Conservation (phyloP, 2,329 filamentous ascomycete genomes). For the Cercospora sp. region DNA sequence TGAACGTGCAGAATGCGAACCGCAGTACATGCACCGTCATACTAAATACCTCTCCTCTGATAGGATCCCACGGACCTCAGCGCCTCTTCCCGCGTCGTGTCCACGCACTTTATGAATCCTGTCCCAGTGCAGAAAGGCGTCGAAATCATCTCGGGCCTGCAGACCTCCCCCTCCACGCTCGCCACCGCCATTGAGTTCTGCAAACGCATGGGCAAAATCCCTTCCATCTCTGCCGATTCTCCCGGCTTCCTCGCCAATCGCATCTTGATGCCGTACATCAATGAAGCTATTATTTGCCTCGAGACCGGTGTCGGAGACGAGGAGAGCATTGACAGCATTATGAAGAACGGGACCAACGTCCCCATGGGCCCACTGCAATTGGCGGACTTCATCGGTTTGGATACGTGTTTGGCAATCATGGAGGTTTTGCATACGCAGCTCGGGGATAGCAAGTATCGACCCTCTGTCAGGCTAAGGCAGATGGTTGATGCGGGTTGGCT, state of each 20-base stretch:
- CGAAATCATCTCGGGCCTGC: constrained; percentile 92
- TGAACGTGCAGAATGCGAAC: constrained; percentile 2
- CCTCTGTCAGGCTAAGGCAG: constrained; percentile 80
- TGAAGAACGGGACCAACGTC: constrained; percentile 99
- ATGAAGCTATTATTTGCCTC: constrained; percentile 93
- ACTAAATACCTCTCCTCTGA: constrained; percentile 30
- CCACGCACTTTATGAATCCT: constrained; percentile 99
- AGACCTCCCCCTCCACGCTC: constrained; percentile 81
- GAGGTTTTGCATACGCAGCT: constrained; percentile 88
- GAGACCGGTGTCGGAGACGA: constrained; percentile 87
- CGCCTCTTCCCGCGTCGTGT: constrained; percentile 82
- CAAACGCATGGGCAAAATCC: constrained; percentile 87
- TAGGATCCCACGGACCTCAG: constrained; percentile 75
- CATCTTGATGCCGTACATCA: constrained; percentile 99
- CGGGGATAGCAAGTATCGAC: constrained; percentile 92
- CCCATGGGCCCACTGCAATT: constrained; percentile 94
- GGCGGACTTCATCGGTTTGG: constrained; percentile 95
- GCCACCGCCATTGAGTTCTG: constrained; percentile 83
- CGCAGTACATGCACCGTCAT: constrained; percentile 17
- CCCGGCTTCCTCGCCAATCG: constrained; percentile 95
- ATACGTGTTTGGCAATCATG: constrained; percentile 97
- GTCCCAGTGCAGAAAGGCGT: constrained; percentile 96
- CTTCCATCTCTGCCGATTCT: constrained; percentile 82
- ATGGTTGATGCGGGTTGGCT: constrained; percentile 99
- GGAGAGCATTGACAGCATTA: constrained; percentile 94